Base-by-base conservation (phyloP, 768 basidiomycete species). In the Sporobolomyces roseus region DNA sequence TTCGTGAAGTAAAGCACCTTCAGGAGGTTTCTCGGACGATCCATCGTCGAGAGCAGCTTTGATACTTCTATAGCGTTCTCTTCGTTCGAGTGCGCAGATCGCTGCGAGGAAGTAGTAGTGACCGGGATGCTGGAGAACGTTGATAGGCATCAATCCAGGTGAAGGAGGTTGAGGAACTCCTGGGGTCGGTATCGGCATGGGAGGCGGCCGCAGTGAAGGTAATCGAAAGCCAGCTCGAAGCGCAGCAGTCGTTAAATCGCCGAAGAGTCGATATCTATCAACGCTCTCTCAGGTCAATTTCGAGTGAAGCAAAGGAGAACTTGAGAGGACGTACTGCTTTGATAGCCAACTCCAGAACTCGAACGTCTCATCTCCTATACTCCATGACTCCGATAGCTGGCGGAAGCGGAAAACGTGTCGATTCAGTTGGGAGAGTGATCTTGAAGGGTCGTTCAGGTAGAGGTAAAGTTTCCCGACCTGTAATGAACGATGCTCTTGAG, bases 331-430 rank as follows among this genome's bases (percentile, higher is more conserved):
- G 63, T 75, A 92, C 90, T 96, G 93, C 76, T 92, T 82, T 12
- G 91, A 89, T 63, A 93, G 82, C 94, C 93, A 99, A 72, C 89
- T 90, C 94, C 94, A 97, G 77, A 88, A 97, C 77, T 98, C 96
- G 72, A 90, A 97, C 0, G 91, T 96, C 75, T 93, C 90, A 74
- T 93, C 91, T 21, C 93, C 93, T 63, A 97, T 97, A 12, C 91
- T 90, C 94, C 96, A 97, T 1, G 88, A 87, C 25, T 88, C 81
- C 51, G 68, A 79, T 72, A 99, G 85, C 74, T 92, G 90, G 8
- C 87, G 84, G 73, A 96, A 94, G 68, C 85, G 85, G 38, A 87
- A 85, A 68, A 94, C 83, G 76, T 99, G 96, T 17, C 85, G 84
- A 66, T 87, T 88, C 78, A 97, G 88, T 70, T 93, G 88, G 0